A percentile compares a stretch with the other conserved stretches of the same genome.
Conservation (phyloP, 1,139 yeast genomes). For the Pneumocystis murina region DNA sequence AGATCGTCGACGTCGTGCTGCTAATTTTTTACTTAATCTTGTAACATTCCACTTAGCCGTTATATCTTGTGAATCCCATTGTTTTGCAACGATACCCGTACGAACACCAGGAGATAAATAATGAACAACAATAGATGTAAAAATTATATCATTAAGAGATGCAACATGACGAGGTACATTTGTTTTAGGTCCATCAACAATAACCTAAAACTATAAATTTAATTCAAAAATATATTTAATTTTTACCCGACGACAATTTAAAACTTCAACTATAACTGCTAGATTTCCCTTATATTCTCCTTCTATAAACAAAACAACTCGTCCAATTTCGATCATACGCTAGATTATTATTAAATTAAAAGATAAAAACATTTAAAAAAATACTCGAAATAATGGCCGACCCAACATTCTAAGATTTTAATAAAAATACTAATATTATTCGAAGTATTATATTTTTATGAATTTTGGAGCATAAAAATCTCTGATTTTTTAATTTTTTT, state of each 20-base stretch:
- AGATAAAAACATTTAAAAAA: background rate
- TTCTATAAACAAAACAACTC: constrained; percentile 85
- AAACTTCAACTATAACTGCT: constrained; percentile 94
- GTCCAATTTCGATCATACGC: constrained; percentile 99
- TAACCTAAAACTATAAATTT: constrained; percentile 36
- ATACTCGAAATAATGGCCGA: constrained; percentile 55
- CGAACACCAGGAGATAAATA: constrained; percentile 89
- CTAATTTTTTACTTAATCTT: constrained; percentile 96
- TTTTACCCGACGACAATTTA: constrained; percentile 95
- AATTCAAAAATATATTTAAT: background rate
- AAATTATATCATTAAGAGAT: constrained; percentile 70
- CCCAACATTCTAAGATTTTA: background rate
- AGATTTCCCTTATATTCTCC: constrained; percentile 57
- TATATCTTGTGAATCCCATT: constrained; percentile 85
- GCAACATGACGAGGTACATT: constrained; percentile 85
- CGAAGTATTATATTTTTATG: no score
- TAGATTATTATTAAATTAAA: constrained; percentile 6
- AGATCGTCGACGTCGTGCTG: constrained; percentile 84
- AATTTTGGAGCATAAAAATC: no score
- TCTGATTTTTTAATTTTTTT: no score
- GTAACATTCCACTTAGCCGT: constrained; percentile 85
- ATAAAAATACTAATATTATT: no score
- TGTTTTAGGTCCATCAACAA: constrained; percentile 88
- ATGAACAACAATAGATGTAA: constrained; percentile 81
- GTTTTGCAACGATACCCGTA: constrained; percentile 72